Conservation (phyloP, 805 yeast species). For the Starmera pachycereana region DNA sequence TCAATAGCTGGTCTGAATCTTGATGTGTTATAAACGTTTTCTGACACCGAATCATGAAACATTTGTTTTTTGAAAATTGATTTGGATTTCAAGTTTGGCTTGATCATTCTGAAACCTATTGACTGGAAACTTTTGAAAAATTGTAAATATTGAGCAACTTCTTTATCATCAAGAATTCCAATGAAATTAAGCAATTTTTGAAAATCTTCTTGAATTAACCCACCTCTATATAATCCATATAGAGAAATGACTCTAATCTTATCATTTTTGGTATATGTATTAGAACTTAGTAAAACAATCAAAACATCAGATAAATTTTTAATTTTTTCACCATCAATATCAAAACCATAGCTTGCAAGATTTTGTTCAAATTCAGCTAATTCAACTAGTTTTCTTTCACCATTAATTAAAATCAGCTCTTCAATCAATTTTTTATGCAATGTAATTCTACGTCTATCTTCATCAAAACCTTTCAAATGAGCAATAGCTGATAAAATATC, state of each 20-base stretch:
- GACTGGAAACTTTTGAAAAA: constrained; percentile 47
- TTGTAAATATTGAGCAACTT: constrained; percentile 34
- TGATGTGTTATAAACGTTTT: constrained; percentile 44
- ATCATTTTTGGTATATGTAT: constrained; percentile 45
- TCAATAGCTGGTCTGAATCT: constrained; percentile 66
- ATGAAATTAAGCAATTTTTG: constrained; percentile 54
- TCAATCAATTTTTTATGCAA: constrained; percentile 54
- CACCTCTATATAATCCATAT: constrained; percentile 76
- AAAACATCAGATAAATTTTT: constrained; percentile 53
- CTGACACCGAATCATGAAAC: constrained; percentile 41
- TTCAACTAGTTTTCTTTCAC: constrained; percentile 49
- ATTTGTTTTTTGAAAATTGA: constrained; percentile 34
- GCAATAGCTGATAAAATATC: constrained; percentile 73
- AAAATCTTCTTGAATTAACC: constrained; percentile 65
- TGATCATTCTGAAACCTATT: constrained; percentile 48
- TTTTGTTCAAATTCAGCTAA: constrained; percentile 82
- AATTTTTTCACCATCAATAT: constrained; percentile 54
- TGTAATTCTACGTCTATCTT: constrained; percentile 50
- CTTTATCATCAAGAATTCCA: constrained; percentile 27
- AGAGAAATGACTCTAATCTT: constrained; percentile 65
- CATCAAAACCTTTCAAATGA: constrained; percentile 55
- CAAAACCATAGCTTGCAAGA: constrained; percentile 61
- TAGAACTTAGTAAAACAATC: constrained; percentile 40
- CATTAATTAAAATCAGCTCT: constrained; percentile 51
- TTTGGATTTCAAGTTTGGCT: constrained; percentile 29